Evolutionary conservation across 2,329 filamentous ascomycete genomes (phyloP).

Genomic region (Zarea fungicola): DNA sequence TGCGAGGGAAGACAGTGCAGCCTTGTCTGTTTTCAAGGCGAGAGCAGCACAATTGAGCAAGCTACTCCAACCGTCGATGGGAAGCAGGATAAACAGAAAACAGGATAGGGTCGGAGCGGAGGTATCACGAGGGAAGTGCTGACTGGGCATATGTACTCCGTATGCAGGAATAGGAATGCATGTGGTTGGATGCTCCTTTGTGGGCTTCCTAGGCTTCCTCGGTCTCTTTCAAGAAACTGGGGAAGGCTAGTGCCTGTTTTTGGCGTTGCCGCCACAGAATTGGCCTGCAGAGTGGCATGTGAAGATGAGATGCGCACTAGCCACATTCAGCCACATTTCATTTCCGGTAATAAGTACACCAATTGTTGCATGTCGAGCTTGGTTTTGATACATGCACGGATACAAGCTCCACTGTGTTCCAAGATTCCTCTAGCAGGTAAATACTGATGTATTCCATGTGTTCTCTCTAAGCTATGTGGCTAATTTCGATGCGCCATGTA

Average conservation of each 20-base stretch:
- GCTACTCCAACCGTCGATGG: no score
- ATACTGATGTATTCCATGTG: no score
- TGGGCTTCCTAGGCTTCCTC: slow-evolving; percentile 2
- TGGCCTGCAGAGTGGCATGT: slow-evolving; percentile 12
- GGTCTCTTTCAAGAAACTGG: slow-evolving; percentile 11
- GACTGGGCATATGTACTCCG: background rate
- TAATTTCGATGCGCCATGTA: no score
- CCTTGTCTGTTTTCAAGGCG: no score
- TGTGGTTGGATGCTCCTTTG: slow-evolving; percentile 9
- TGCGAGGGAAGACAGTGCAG: background rate
- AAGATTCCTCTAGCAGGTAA: no score
- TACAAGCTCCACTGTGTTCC: no score
- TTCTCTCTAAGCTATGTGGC: no score
- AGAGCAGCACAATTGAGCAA: no score
- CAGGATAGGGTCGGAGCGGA: background rate
- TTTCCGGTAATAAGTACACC: slow-evolving; percentile 11
- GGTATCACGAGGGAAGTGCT: slow-evolving; percentile 10
- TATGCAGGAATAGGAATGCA: slow-evolving; percentile 10
- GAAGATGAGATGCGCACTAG: slow-evolving; percentile 14
- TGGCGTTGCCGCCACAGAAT: slow-evolving; percentile 8
- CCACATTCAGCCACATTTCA: slow-evolving; percentile 10
- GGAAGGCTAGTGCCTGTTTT: slow-evolving; percentile 3
- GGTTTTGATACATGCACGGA: no score
- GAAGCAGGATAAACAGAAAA: no score
- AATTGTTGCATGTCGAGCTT: no score